phyloP scores from a whole-genome alignment of 2,329 filamentous ascomycete species.

The Polychaeton citri region DNA sequence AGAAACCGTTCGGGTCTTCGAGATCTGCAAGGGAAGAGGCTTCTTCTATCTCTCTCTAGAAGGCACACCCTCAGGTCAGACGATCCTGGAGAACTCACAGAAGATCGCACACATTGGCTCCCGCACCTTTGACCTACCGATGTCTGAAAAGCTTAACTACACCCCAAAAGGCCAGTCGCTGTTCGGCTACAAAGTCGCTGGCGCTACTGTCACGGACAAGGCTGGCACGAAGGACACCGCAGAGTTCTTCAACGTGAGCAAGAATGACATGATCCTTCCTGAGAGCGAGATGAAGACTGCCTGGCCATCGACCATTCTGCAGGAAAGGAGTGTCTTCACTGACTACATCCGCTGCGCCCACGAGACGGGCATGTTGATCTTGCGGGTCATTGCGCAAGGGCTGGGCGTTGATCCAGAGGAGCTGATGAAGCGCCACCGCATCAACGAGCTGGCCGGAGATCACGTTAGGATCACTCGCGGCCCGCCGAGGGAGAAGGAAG shows the following conservation, averaged over 20 bases:
- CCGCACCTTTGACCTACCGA: constrained; percentile 33
- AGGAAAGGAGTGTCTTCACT: constrained; percentile 20
- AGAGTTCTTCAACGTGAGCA: constrained; percentile 44
- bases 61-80: constrained; percentile 14
- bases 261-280: constrained; percentile 39
- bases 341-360: constrained; percentile 36
- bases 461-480: constrained; percentile 41
- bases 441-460: constrained; percentile 32
- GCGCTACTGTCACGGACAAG: constrained; percentile 34
- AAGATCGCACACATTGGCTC: constrained; percentile 25
- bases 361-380: constrained; percentile 31
- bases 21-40: constrained; percentile 34
- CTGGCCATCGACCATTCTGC: constrained; percentile 15
- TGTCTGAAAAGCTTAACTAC: constrained; percentile 38
- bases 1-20: constrained; percentile 26
- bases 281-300: constrained; percentile 15
- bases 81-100: constrained; percentile 14
- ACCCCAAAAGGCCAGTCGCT: constrained; percentile 33
- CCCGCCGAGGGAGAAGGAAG: constrained; percentile 27
- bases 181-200: constrained; percentile 25
- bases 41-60: constrained; percentile 44
- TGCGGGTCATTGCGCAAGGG: constrained; percentile 31
- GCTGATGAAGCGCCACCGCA: constrained; percentile 31
- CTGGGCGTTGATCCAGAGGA: constrained; percentile 31
- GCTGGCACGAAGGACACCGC: constrained; percentile 38